Base-by-base conservation (phyloP, 805 yeast genomes). In the Torulaspora quercuum region DNA sequence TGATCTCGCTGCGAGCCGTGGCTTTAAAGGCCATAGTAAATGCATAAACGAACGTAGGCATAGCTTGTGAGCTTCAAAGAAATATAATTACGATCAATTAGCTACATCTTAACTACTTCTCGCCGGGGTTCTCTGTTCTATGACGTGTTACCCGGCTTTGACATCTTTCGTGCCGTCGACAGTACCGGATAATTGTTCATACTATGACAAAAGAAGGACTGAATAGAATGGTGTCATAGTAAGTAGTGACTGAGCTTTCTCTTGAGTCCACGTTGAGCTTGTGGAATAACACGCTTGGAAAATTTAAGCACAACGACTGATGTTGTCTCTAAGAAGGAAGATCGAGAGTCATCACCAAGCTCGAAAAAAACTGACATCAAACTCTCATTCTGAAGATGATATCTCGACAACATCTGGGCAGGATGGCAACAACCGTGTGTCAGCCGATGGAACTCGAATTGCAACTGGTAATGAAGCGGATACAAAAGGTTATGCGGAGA, bases 301-400 rank as follows among this genome's bases (percentile, higher is more conserved):
- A 27, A 39, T 23, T 14, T 32, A 19, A 14, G 12, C 13, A 32
- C 18, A 11, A n/a, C 19, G n/a, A 22, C n/a, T 18, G 38, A 53
- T 55, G 51, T 28, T 52, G 28, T 48, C 56, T 11, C 37, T 58
- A 17, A 48, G 55, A 37, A 51, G 50, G 44, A 51, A 48, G 29
- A 55, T 49, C 3, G 61, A 57, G 25, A 37, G 36, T n/a, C 46
- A 47, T 23, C 46, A 39, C 25, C 49, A 38, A 19, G 45, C 50
- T 4, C 42, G 55, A 16, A 53, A 49, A 29, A 54, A 50, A 29
- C 39, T 52, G 24, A 38, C 42, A 6, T 43, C 59, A 3, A 47
- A 43, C 19, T 45, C 52, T 9, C 49, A 49, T 22, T 42, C 55
- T 10, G 47, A 44, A 15, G 54, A 53, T 35, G 53, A 52, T 16